Evolutionary conservation across 2,329 filamentous ascomycete species (phyloP).

Genomic region (Cladosporium austrohemisphaericum): DNA sequence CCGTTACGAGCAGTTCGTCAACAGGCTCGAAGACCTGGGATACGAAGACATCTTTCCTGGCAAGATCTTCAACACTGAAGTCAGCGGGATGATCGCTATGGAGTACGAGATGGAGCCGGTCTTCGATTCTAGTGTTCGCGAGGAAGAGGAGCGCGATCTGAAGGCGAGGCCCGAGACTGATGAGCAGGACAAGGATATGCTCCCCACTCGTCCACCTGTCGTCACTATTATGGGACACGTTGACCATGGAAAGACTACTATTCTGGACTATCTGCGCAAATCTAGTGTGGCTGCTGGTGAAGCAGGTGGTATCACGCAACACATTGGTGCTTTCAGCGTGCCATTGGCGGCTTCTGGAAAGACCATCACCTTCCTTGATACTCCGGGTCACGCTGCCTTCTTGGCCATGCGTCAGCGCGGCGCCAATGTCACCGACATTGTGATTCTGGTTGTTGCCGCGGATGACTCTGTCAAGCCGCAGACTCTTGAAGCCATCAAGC

Average conservation of each 20-base stretch:
- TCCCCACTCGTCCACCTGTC: conserved; percentile 80
- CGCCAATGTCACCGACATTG: conserved; percentile 93
- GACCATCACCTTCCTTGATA: conserved; percentile 93
- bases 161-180: conserved; percentile 60
- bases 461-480: conserved; percentile 98
- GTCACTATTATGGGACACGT: conserved; percentile 99
- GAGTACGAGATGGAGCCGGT: conserved; percentile 92
- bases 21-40: conserved; percentile 75
- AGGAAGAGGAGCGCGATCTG: conserved; percentile 66
- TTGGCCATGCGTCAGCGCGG: conserved; percentile 92
- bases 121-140: conserved; percentile 44
- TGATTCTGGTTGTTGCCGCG: conserved; percentile 90
- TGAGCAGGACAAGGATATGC: conserved; percentile 58
- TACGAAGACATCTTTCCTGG: conserved; percentile 81
- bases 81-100: conserved; percentile 81
- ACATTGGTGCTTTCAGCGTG: conserved; percentile 96
- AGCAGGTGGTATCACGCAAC: conserved; percentile 95
- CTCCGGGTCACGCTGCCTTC: conserved; percentile 93
- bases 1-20: conserved; percentile 65
- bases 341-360: conserved; percentile 63
- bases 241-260: conserved; percentile 96
- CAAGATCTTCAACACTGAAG: conserved; percentile 85
- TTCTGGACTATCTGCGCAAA: conserved; percentile 88
- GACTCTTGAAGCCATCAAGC: conserved; percentile 92
- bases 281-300: conserved; percentile 87